Conservation (phyloP, 768 basidiomycete species). For the Guyanaporus albipodus region DNA sequence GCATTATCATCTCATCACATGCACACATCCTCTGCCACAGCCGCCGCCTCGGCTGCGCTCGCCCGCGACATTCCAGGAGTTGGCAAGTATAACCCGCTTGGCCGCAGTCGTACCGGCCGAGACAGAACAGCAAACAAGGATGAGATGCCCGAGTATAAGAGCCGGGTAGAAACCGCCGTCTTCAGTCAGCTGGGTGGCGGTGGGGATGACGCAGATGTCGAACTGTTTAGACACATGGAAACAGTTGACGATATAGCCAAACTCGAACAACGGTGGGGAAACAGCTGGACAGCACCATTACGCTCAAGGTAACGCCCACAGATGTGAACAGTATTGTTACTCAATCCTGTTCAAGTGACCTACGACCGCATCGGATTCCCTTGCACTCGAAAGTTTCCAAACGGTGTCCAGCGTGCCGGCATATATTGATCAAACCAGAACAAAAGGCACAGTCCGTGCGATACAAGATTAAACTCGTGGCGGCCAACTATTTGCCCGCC, state of each 20-base stretch:
- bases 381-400: conserved; percentile 93
- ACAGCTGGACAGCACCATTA: conserved; percentile 70
- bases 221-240: conserved; percentile 64
- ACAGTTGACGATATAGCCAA: conserved; percentile 58
- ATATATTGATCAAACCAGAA: conserved; percentile 98
- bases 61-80: conserved; percentile 85
- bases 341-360: conserved; percentile 48
- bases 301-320: conserved; percentile 48
- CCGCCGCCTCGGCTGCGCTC: conserved; percentile 85
- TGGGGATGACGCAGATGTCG: conserved; percentile 66
- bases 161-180: conserved; percentile 60
- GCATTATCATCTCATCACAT: conserved; percentile 59
- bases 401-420: conserved; percentile 89
- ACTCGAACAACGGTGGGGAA: conserved; percentile 77
- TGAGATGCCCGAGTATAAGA: conserved; percentile 74
- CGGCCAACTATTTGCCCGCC: conserved; percentile 88
- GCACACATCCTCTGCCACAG: conserved; percentile 79
- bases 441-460: conserved; percentile 92
- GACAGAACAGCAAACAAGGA: conserved; percentile 69
- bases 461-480: conserved; percentile 97
- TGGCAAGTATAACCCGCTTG: conserved; percentile 67
- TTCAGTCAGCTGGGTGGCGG: conserved; percentile 52
- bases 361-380: conserved; percentile 86
- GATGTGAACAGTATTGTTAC: background rate
- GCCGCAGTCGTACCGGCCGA: conserved; percentile 44